Conservation (phyloP, 1,284 basidiomycete genomes). For the Stygiomarasmius scandens region DNA sequence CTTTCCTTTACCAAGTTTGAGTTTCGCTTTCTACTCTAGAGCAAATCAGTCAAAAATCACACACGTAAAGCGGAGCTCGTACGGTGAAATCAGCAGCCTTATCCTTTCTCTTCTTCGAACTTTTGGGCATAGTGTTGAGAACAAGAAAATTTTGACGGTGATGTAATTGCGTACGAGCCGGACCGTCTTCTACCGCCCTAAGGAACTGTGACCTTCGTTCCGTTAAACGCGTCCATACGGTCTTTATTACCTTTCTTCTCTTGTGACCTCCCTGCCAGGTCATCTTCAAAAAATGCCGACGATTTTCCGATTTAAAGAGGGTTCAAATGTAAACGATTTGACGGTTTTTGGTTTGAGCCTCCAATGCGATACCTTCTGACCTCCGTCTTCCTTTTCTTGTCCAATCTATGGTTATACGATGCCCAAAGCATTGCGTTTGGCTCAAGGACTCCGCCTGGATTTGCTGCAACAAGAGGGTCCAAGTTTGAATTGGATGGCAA, state of each 20-base stretch:
- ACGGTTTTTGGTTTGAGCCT: too few relatives aligned
- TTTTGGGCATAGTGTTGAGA: constrained; percentile 73
- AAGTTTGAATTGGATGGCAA: constrained; percentile 49
- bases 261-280: too few relatives aligned
- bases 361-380: not conserved
- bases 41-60: constrained; percentile 16
- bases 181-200: not conserved
- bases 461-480: constrained; percentile 45
- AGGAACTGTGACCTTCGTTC: too few relatives aligned
- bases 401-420: not conserved
- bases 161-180: too few relatives aligned
- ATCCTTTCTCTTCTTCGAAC: constrained; percentile 82
- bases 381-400: not conserved
- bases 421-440: too few relatives aligned
- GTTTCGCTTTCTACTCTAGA: constrained; percentile 81
- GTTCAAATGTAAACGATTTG: too few relatives aligned
- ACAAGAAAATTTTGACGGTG: constrained; percentile 2
- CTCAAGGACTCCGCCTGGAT: constrained; percentile 32
- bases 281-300: too few relatives aligned
- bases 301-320: too few relatives aligned
- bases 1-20: constrained; percentile 96
- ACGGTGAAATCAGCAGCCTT: constrained; percentile 90
- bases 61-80: constrained; percentile 8
- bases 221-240: too few relatives aligned
- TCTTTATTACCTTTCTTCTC: too few relatives aligned